Evolutionary conservation across 805 yeast genomes (phyloP).

Genomic region (Priceomyces haplophilus): DNA sequence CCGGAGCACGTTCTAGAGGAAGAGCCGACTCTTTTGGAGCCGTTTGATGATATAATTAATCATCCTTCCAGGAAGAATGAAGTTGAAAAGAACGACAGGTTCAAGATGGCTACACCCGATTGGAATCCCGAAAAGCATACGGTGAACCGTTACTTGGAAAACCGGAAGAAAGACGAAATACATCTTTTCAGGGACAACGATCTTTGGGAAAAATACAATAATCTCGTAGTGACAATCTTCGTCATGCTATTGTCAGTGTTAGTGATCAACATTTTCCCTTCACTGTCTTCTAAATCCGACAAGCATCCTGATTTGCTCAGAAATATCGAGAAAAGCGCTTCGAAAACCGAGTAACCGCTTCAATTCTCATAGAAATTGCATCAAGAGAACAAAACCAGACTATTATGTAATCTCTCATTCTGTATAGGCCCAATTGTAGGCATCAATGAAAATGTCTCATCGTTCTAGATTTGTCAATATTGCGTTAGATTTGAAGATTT

Average conservation of each 20-base stretch:
- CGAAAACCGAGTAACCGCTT: background rate
- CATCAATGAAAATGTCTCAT: too few species aligned
- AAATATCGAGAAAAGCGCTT: background rate
- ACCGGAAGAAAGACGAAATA: constrained; percentile 32
- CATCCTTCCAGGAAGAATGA: constrained; percentile 51
- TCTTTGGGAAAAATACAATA: constrained; percentile 50
- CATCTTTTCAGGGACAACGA: constrained; percentile 40
- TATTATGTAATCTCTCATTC: too few species aligned
- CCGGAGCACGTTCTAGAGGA: constrained; percentile 27
- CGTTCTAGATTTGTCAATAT: too few species aligned
- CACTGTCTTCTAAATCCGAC: background rate
- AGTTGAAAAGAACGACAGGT: constrained; percentile 51
- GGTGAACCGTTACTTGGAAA: constrained; percentile 26
- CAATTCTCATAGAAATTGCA: background rate
- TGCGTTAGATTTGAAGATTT: too few species aligned
- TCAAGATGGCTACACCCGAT: constrained; percentile 24
- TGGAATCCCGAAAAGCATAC: constrained; percentile 28
- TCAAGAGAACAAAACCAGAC: background rate
- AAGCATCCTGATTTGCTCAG: background rate
- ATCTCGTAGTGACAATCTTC: constrained; percentile 39
- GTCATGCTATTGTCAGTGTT: constrained; percentile 18
- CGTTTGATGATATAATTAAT: constrained; percentile 57
- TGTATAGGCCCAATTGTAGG: too few species aligned
- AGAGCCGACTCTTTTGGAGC: constrained; percentile 33
- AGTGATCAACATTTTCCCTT: constrained; percentile 4